Percentiles rank a stretch among this genome's conserved stretches.
Conservation (phyloP, 2,329 filamentous ascomycete genomes). For the Pochonia chlamydosporia region DNA sequence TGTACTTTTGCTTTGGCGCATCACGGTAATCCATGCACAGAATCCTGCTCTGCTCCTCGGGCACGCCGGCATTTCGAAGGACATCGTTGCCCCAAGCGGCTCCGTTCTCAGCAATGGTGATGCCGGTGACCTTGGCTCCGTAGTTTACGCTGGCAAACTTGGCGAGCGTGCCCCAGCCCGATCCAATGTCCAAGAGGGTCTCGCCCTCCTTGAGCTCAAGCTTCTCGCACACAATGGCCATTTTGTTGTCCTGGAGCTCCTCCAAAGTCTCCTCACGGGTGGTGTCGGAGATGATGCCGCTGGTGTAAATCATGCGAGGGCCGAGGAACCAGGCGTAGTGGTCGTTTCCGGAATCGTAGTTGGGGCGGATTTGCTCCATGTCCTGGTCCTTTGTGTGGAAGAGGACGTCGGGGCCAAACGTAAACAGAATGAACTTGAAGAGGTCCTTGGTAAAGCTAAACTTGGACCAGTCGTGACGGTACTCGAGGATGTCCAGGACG, state of each 20-base stretch:
- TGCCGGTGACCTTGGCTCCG: slow-evolving; percentile 73
- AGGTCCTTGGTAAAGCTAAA: slow-evolving; percentile 79
- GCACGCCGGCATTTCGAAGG: slow-evolving; percentile 68
- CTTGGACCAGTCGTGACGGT: slow-evolving; percentile 88
- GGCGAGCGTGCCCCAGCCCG: slow-evolving; percentile 90
- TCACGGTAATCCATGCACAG: slow-evolving; percentile 90
- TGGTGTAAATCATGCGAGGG: slow-evolving; percentile 96
- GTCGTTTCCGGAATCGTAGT: slow-evolving; percentile 93
- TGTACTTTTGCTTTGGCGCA: slow-evolving; percentile 74
- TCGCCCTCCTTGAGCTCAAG: slow-evolving; percentile 66
- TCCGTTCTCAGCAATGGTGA: slow-evolving; percentile 89
- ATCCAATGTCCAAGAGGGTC: slow-evolving; percentile 82
- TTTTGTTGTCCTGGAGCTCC: slow-evolving; percentile 88
- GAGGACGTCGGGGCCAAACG: slow-evolving; percentile 78
- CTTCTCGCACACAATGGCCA: slow-evolving; percentile 90
- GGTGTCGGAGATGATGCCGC: slow-evolving; percentile 61
- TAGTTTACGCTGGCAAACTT: slow-evolving; percentile 88
- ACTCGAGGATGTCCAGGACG: slow-evolving; percentile 77
- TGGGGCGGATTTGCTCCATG: slow-evolving; percentile 86
- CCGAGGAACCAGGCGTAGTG: slow-evolving; percentile 97
- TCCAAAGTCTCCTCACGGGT: slow-evolving; percentile 84
- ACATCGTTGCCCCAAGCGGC: slow-evolving; percentile 90
- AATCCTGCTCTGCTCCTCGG: slow-evolving; percentile 78
- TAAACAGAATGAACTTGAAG: slow-evolving; percentile 77
- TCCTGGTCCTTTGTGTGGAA: slow-evolving; percentile 84